These are phyloP conservation scores for Byssochlamys sp. DNA, from an alignment of 2,329 filamentous ascomycete species.

Conservation along the genomic window DNA sequence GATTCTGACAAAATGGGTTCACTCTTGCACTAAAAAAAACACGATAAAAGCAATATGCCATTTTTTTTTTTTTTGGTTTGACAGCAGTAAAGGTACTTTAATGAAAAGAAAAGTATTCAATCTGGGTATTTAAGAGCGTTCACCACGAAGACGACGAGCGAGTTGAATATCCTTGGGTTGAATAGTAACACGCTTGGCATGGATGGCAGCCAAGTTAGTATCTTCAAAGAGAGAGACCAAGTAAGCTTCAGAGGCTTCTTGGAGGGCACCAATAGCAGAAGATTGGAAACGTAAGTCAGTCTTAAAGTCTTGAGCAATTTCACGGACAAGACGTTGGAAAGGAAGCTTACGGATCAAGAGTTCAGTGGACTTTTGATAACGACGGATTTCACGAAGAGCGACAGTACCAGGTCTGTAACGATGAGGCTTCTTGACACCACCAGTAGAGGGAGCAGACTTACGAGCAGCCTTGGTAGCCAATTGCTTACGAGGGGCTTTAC, in stretches of 20 bases:
- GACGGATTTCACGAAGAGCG: conserved; percentile 95
- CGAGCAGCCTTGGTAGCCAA: conserved; percentile 97
- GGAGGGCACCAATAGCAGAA: conserved; percentile 89
- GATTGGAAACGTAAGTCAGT: conserved; percentile 95
- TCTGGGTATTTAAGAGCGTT: conserved; percentile 64
- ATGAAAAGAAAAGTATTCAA: no score
- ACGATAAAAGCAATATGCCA: no score
- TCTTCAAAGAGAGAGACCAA: conserved; percentile 97
- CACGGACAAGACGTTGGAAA: conserved; percentile 93
- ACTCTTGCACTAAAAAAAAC: no score
- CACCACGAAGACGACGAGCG: conserved; percentile 85
- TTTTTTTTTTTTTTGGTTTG: no score
- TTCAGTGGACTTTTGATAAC: conserved; percentile 95
- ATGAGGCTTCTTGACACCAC: conserved; percentile 93
- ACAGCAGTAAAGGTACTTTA: no score
- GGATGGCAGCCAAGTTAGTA: conserved; percentile 96
- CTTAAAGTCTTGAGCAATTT: conserved; percentile 94
- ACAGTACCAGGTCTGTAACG: conserved; percentile 85
- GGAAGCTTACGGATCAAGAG: conserved; percentile 93
- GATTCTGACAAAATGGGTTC: no score
- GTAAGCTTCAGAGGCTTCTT: conserved; percentile 98
- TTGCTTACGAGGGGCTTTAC: conserved; percentile 78
- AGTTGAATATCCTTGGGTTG: conserved; percentile 91
- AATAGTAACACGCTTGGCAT: conserved; percentile 98
- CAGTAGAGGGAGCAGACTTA: conserved; percentile 94